phyloP scores from a whole-genome alignment of 176 grass and related monocot species.

The Ananas comosus region DNA sequence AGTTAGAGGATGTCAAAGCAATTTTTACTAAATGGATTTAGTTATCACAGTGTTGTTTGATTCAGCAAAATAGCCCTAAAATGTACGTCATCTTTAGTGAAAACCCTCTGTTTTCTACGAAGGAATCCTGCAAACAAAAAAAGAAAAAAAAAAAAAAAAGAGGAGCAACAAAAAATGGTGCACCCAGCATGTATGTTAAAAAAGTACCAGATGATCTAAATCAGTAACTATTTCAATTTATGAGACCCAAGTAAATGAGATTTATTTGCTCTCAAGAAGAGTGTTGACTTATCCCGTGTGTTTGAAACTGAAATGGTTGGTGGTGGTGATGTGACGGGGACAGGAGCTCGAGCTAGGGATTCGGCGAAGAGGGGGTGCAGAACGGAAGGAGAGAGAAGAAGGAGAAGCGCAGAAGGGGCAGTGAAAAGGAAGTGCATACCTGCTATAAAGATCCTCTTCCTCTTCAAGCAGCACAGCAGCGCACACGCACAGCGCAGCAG shows the following conservation, averaged over 20 bases:
- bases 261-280: background rate
- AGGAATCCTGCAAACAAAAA: too few species aligned
- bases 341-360: constrained; percentile 55
- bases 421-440: constrained; percentile 77
- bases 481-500: constrained; percentile 24
- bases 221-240: too few species aligned
- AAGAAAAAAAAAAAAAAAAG: too few species aligned
- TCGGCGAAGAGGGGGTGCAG: constrained; percentile 17
- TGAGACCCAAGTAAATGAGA: background rate
- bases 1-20: too few species aligned
- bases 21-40: too few species aligned
- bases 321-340: constrained; percentile 4
- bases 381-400: constrained; percentile 16
- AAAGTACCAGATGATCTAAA: too few species aligned
- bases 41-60: too few species aligned
- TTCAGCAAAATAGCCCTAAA: too few species aligned
- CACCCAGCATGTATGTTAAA: too few species aligned
- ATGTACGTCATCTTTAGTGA: too few species aligned
- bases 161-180: too few species aligned
- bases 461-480: constrained; percentile 28
- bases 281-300: background rate
- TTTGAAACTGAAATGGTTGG: background rate
- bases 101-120: too few species aligned
- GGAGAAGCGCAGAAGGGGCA: constrained; percentile 30
- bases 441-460: constrained; percentile 30